A percentile compares a stretch with the other conserved stretches of the same genome.
phyloP scores from a whole-genome alignment of 2,329 filamentous ascomycete genomes.

The Coniella vitis region DNA sequence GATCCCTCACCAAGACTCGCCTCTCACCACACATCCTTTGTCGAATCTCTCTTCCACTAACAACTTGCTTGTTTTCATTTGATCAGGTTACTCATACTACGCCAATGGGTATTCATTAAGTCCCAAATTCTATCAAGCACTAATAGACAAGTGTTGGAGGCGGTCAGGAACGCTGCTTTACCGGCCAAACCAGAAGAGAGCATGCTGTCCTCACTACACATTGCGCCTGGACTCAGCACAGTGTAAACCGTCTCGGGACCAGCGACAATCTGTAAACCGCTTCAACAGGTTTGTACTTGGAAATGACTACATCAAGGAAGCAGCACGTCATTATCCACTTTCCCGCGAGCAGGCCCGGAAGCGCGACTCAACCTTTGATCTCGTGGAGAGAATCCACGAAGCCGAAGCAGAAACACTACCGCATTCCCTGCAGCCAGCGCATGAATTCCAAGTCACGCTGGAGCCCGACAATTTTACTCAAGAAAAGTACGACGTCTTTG shows the following conservation, averaged over 20 bases:
- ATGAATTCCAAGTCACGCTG: slow-evolving; percentile 61
- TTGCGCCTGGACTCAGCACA: slow-evolving; percentile 61
- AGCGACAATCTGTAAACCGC: slow-evolving; percentile 68
- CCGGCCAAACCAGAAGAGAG: slow-evolving; percentile 67
- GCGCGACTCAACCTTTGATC: slow-evolving; percentile 60
- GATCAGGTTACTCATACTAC: slow-evolving; percentile 66
- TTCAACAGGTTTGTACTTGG: slow-evolving; percentile 66
- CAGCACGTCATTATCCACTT: slow-evolving; percentile 57
- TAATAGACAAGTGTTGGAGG: slow-evolving; percentile 73
- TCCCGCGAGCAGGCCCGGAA: slow-evolving; percentile 59
- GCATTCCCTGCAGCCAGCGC: slow-evolving; percentile 56
- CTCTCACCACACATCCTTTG: no score
- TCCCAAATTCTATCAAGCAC: slow-evolving; percentile 60
- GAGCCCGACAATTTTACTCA: slow-evolving; percentile 65
- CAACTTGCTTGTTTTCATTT: background rate
- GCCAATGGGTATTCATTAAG: slow-evolving; percentile 54
- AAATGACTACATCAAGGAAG: slow-evolving; percentile 58
- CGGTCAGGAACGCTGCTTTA: slow-evolving; percentile 67
- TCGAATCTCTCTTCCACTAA: no score
- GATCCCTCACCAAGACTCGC: no score
- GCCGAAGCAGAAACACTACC: slow-evolving; percentile 51
- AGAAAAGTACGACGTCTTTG: slow-evolving; percentile 67
- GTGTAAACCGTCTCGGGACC: slow-evolving; percentile 63
- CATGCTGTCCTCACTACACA: slow-evolving; percentile 90
- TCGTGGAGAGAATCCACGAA: slow-evolving; percentile 62